Base-by-base conservation (phyloP, 176 grass and related monocot genomes). In the Cocos nucifera region DNA sequence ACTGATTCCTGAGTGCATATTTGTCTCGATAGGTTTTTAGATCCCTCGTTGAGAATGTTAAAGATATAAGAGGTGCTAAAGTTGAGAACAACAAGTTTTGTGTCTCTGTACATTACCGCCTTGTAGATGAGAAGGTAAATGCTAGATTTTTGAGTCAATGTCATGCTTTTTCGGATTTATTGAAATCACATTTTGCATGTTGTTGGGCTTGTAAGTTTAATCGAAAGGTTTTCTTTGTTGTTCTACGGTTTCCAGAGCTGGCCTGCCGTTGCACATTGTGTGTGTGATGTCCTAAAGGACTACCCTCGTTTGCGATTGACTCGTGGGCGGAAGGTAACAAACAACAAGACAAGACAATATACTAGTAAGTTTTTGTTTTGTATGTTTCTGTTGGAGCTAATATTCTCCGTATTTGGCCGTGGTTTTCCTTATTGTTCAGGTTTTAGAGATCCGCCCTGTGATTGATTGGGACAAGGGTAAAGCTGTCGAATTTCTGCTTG, bases 41-140 rank as follows among this genome's bases (percentile, higher is more conserved):
- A 59, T 73, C 70, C 56, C 87, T 98, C 56, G 27, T 88, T 49
- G 67, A 92, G 67, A 78, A 69, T 49, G 80, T 64, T 0, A 83
- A 73, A 28, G 73, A 61, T 66, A 92, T 98, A 53, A 26, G 75
- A 19, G 93, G 93, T 6, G 88, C 78, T 0, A 80, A 54, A 9
- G 76, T 98, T 19, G 93, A 98, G 79, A 85, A 98, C 59, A 98
- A 98, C 72, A 92, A 98, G 32, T 98, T 98, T 28, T 92, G 93
- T 67, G 78, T 80, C 50, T 92, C 93, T 57, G 87, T 98, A 23
- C 93, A 98, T 69, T 98, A 98, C 53, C 93, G 93, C 22, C 85
- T 88, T 57, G 93, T 98, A 49, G 70, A 82, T 60, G 73, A 85
- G 44, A 88, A 92, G 87, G 93, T 92, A 73, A 56, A 32, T 9